Evolutionary conservation across 371 early-diverging fungal species (phyloP), one percentile per base, ranked within the genome.

Genomic region (Mortierella sp.): DNA sequence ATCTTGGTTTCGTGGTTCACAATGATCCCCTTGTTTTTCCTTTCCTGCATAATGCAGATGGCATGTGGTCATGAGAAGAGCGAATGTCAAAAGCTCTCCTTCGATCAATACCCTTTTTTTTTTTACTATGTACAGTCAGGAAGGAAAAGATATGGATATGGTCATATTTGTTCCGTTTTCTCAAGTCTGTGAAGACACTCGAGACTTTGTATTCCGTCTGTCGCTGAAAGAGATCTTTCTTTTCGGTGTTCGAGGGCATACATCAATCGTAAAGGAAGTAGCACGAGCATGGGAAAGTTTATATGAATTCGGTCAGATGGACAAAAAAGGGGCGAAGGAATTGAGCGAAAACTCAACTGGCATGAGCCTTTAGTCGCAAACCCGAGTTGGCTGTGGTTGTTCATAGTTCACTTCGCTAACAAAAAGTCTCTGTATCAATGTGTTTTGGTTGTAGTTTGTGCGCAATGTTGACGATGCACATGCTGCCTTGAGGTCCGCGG

Each of bases 401-500:
- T 58, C 34, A 29, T 31, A 4, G 6, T 16, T 16, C 7, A 6
- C 3, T 11, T 29, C 0, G 9, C 26, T n/a, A 26, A 58, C 14
- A 19, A 10, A 58, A 34, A 58, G n/a, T n/a, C n/a, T n/a, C n/a
- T n/a, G n/a, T 31, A 14, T 16, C 19, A 58, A n/a, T 58, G 58
- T 7, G 34, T 6, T 58, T 31, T 29, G 5, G 8, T 19, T 7
- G 34, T 58, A 19, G 58, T 34, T n/a, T 58, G 34, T 8, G 34
- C 34, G 29, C 55, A 53, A 53, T 58, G 58, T 34, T 58, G 34
- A 31, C 14, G 34, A 34, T n/a, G 58, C 16, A 58, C 48, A n/a
- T n/a, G n/a, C n/a, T 45, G 13, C 19, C 34, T 34, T 58, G 58
- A 34, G 31, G 58, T 58, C 58, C 58, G 58, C 58, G 58, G 58